phyloP scores from a whole-genome alignment of 805 yeast genomes.

The Cyberlindnera suaveolens region DNA sequence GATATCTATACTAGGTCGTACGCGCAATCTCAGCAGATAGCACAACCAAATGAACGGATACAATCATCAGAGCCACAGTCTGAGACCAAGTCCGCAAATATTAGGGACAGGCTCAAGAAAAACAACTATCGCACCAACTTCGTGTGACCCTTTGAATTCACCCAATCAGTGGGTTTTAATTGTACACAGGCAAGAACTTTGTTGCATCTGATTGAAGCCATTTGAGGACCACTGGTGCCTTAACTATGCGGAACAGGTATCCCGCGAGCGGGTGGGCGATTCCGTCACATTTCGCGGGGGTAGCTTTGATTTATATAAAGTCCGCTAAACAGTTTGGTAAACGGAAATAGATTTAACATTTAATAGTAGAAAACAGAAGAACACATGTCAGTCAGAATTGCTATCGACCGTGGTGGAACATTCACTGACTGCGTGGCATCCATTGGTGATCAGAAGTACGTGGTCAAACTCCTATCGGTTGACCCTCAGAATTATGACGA shows the following conservation, averaged over 20 bases:
- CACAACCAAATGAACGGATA: not conserved
- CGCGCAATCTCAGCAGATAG: not conserved
- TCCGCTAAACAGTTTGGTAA: no score
- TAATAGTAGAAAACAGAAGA: no score
- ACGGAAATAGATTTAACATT: no score
- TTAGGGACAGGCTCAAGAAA: slow-evolving; percentile 22
- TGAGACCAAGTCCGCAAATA: not conserved
- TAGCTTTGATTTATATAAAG: no score
- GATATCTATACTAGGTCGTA: slow-evolving; percentile 12
- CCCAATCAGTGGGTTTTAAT: no score
- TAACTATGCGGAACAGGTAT: no score
- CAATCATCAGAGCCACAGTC: not conserved
- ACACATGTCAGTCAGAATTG: slow-evolving; percentile 27
- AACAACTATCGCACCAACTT: slow-evolving; percentile 21
- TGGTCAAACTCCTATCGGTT: slow-evolving; percentile 77
- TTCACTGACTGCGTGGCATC: slow-evolving; percentile 60
- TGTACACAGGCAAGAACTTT: no score
- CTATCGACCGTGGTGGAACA: slow-evolving; percentile 77
- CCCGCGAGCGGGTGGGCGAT: no score
- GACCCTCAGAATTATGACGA: slow-evolving; percentile 85
- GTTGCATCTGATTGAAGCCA: no score
- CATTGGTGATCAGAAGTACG: slow-evolving; percentile 48
- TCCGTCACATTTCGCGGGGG: no score
- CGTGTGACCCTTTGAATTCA: not conserved
- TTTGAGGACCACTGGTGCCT: no score